Base-by-base conservation (phyloP, 202 grass and related monocot species). In the Zizania palustris region DNA sequence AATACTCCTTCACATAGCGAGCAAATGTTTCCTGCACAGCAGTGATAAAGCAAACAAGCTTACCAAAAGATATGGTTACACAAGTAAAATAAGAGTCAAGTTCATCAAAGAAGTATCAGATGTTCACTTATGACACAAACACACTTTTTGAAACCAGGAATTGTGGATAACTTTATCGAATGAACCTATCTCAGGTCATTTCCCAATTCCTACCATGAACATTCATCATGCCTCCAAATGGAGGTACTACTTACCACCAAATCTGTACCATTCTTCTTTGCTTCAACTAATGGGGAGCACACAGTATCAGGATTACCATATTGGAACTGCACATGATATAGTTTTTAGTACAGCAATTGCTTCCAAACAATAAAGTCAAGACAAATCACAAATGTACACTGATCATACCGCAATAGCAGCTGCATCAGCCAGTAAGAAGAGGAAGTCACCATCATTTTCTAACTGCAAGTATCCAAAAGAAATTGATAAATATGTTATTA, bases 301-400 rank as follows among this genome's bases (percentile, higher is more conserved):
- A 97, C 5, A 51, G 59, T 63, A 86, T 97, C 95, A 79, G 95
- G 95, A 86, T 94, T 94, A 63, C 95, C 95, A 85, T 97, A 97
- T 80, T 97, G 95, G 85, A 97, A 97, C 95, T 97, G 77, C 73
- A 89, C 87, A 83, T 46, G 21, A 22, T 20, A 65, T 46, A 75
- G 41, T 10, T 42, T 74, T 53, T 87, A 83, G 28, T 65, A 72
- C 13, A 68, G 34, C 40, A 79, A 18, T 72, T 63, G 81, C 75
- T 75, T 83, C 41, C 9, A 71, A 16, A 79, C 16, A 69, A 76
- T 57, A 49, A 76, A 82, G 48, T 67, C 46, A 55, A 61, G 67
- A 33, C 19, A 80, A 71, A 66, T 35, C 63, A 33, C 19, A 80
- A 71, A 66, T 35, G 64, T 62, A 41, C 40, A 85, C 13, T 51